Base-by-base conservation (phyloP, 148 eudicot genomes). In the Nyssa sinensis region DNA sequence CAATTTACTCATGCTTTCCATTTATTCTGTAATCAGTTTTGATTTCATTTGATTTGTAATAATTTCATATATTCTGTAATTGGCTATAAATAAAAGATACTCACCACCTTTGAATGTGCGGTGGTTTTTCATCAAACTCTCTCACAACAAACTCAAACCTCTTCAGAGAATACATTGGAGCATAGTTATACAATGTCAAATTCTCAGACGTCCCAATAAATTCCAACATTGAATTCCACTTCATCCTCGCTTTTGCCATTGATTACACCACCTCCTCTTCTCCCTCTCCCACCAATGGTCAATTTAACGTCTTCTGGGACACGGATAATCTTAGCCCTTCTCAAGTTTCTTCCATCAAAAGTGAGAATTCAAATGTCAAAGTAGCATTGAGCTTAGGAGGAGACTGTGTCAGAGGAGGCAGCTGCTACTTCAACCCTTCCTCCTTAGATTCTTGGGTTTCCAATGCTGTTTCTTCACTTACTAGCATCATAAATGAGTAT, bases 301-400 rank as follows among this genome's bases (percentile, higher is more conserved):
- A 51, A 28, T 70, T 70, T 62, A 70, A 30, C 27, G 41, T 55
- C 1, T 70, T 70, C 23, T 70, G 73, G 73, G 73, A 70, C 28
- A 5, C 73, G 1, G 59, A 70, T 17, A 30, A 70, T 9, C 62
- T 70, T 17, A 19, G 28, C 41, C 62, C 73, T 14, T 4, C 25
- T 8, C 27, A 53, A 51, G 21, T 70, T 35, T 17, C 39, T 9
- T 29, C 73, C 21, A 70, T 70, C 27, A 55, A 70, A 31, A 10
- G 7, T 17, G 11, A 7, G 3, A 41, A 70, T 41, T 0, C 62
- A 6, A 70, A 53, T 32, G 73, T 70, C 7, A 53, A 55, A 17
- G 73, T 70, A 8, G 63, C 44, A 3, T 14, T 70, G 16, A 55
- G 73, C 19, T 8, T 70, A 7, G 73, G 62, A 7, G 73, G 73